Conservation (phyloP, 2,329 filamentous ascomycete genomes). For the Colletotrichum trifolii region DNA sequence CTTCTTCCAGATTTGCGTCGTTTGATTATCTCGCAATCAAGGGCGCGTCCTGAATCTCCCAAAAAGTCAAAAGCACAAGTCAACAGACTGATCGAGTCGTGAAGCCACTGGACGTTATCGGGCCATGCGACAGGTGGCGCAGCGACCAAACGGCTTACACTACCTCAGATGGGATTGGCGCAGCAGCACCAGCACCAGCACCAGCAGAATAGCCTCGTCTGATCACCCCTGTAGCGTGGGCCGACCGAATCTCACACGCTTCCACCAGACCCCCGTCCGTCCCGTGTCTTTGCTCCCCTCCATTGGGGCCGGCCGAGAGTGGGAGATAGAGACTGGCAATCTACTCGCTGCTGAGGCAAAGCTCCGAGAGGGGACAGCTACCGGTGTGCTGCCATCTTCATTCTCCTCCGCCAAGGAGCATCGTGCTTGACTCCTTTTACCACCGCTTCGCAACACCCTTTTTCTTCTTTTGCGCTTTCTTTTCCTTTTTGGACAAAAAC, state of each 20-base stretch:
- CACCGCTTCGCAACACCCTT: too few relatives aligned
- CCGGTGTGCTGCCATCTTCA: background rate
- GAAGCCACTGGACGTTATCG: too few relatives aligned
- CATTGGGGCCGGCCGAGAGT: background rate
- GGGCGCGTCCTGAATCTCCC: too few relatives aligned
- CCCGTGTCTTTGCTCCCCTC: background rate
- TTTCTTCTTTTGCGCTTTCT: background rate
- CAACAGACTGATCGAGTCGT: background rate
- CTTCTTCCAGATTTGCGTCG: too few relatives aligned
- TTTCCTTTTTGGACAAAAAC: background rate
- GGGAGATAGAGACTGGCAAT: background rate
- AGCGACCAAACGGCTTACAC: background rate
- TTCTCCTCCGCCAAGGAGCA: slow-evolving; percentile 9
- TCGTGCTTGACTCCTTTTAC: background rate
- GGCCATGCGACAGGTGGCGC: slow-evolving; percentile 25
- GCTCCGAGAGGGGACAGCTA: slow-evolving; percentile 5
- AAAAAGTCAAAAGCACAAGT: background rate
- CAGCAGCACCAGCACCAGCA: background rate
- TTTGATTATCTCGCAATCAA: too few relatives aligned
- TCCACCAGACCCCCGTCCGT: background rate
- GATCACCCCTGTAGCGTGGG: slow-evolving; percentile 30
- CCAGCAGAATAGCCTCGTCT: slow-evolving; percentile 14
- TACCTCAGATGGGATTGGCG: slow-evolving; percentile 22
- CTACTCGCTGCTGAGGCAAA: background rate
- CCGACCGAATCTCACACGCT: slow-evolving; percentile 22